phyloP scores from a whole-genome alignment of 805 yeast species.

The Zygosaccharomyces bailii region DNA sequence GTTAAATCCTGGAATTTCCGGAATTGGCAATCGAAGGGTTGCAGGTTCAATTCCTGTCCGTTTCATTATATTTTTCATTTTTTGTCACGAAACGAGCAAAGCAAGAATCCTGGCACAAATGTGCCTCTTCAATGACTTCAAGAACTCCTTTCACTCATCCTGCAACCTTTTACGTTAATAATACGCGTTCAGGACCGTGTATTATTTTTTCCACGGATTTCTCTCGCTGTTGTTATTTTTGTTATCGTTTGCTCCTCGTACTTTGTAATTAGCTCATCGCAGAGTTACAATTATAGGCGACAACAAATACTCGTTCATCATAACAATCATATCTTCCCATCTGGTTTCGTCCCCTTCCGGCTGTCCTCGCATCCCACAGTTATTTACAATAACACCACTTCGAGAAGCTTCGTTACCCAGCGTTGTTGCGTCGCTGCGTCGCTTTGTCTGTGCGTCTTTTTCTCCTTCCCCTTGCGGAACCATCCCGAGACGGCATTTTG shows the following conservation, averaged over 20 bases:
- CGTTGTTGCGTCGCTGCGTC: neutral
- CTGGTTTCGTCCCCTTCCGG: neutral
- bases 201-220: too few relatives aligned
- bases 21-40: conserved; percentile 56
- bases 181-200: too few relatives aligned
- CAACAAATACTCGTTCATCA: neutral
- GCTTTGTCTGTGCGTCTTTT: neutral
- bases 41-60: conserved; percentile 77
- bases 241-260: too few relatives aligned
- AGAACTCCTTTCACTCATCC: too few relatives aligned
- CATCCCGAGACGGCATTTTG: neutral
- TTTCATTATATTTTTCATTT: conserved; percentile 40
- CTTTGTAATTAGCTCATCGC: too few relatives aligned
- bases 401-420: neutral
- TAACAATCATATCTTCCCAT: neutral
- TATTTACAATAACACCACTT: neutral
- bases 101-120: too few relatives aligned
- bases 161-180: too few relatives aligned
- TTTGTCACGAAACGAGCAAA: neutral
- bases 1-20: conserved; percentile 30
- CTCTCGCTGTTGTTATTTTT: too few relatives aligned
- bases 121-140: too few relatives aligned
- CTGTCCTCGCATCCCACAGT: neutral
- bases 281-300: too few relatives aligned
- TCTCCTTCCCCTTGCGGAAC: neutral